phyloP scores from a whole-genome alignment of 305 asterid species.

The Fraxinus greggii region DNA sequence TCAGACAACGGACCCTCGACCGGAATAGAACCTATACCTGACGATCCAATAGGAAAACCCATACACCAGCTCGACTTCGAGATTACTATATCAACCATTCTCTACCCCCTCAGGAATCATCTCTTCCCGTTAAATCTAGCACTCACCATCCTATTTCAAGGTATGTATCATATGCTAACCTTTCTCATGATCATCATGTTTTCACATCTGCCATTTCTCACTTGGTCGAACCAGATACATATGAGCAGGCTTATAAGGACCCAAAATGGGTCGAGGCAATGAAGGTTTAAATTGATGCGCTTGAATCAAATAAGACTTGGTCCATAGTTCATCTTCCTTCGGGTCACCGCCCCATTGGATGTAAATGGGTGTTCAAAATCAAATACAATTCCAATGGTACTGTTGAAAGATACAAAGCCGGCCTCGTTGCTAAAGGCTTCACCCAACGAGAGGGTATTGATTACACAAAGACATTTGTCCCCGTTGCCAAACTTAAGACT shows the following conservation, averaged over 20 bases:
- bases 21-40: neutral
- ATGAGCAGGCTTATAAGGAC: neutral
- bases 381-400: no score
- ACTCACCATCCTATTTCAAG: neutral
- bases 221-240: neutral
- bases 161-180: neutral
- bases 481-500: neutral
- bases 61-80: neutral
- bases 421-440: neutral
- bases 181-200: neutral
- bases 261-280: neutral
- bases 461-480: neutral
- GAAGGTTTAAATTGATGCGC: neutral
- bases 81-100: neutral
- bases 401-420: neutral
- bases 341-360: neutral
- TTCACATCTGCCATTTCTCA: neutral
- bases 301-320: neutral
- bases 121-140: no score
- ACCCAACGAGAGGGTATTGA: neutral
- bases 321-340: no score
- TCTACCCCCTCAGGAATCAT: neutral
- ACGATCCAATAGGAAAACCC: no score
- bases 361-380: neutral
- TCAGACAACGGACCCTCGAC: neutral